Conservation (phyloP, 2,329 filamentous ascomycete genomes). For the Curvularia sp. region DNA sequence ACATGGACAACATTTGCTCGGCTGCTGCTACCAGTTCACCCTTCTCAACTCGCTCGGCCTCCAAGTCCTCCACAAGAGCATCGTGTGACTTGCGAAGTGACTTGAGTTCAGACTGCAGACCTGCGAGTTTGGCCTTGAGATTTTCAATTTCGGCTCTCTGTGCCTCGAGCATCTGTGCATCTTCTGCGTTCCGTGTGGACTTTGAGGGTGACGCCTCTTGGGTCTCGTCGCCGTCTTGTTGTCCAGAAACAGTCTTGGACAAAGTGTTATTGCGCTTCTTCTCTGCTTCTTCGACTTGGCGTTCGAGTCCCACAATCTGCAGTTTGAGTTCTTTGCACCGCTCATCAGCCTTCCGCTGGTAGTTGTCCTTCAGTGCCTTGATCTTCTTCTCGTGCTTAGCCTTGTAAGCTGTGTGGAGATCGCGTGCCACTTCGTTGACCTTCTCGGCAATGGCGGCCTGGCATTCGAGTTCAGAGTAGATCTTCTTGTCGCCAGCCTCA, state of each 20-base stretch:
- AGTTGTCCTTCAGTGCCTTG: conserved; percentile 78
- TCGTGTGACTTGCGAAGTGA: conserved; percentile 75
- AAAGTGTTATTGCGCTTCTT: conserved; percentile 70
- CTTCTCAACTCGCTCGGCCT: conserved; percentile 81
- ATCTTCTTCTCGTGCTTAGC: conserved; percentile 98
- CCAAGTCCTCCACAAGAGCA: conserved; percentile 68
- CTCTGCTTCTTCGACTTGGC: conserved; percentile 78
- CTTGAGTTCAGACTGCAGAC: conserved; percentile 74
- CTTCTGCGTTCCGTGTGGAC: conserved; percentile 42
- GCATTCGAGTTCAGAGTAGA: conserved; percentile 53
- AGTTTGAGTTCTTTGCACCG: conserved; percentile 79
- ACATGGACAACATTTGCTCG: conserved; percentile 81
- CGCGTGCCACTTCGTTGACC: conserved; percentile 74
- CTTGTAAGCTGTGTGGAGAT: conserved; percentile 93
- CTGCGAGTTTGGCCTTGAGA: conserved; percentile 75
- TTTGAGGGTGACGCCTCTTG: conserved; percentile 10
- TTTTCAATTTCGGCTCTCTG: conserved; percentile 72
- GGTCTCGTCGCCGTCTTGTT: conserved; percentile 21
- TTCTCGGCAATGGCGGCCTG: conserved; percentile 83
- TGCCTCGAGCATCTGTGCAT: conserved; percentile 63
- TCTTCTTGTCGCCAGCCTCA: conserved; percentile 46
- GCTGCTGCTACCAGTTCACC: conserved; percentile 81
- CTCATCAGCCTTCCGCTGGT: conserved; percentile 90
- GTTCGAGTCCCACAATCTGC: conserved; percentile 70
- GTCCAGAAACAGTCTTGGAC: conserved; percentile 57